A percentile compares a stretch with the other conserved stretches of the same genome.
Evolutionary conservation across 2,329 filamentous ascomycete species (phyloP).

Genomic region (Gliomastix tumulicola): DNA sequence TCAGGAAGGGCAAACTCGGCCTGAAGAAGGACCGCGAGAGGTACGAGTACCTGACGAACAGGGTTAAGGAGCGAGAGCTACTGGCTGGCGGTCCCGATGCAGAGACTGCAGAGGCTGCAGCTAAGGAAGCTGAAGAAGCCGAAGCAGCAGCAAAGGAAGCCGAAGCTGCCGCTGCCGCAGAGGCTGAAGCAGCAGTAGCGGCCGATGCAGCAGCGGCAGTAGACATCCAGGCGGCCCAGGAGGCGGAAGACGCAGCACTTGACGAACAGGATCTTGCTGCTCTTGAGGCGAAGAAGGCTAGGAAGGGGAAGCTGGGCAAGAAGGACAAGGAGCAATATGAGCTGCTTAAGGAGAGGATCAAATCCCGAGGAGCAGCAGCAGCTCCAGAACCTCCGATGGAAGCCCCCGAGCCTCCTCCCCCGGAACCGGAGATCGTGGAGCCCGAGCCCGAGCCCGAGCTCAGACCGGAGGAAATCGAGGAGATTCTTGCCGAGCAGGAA

Average conservation of each 20-base stretch:
- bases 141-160: slow-evolving; percentile 29
- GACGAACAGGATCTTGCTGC: slow-evolving; percentile 10
- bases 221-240: slow-evolving; percentile 4
- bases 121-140: slow-evolving; percentile 29
- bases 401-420: too few relatives aligned
- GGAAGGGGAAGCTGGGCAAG: slow-evolving; percentile 13
- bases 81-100: slow-evolving; percentile 13
- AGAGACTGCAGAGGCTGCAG: slow-evolving; percentile 14
- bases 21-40: slow-evolving; percentile 18
- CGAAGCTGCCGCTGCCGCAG: slow-evolving; percentile 20
- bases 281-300: slow-evolving; percentile 20
- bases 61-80: slow-evolving; percentile 7
- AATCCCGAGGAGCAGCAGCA: slow-evolving; percentile 24
- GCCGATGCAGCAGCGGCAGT: too few relatives aligned
- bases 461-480: slow-evolving; percentile 33
- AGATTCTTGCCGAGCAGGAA: slow-evolving; percentile 26
- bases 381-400: too few relatives aligned
- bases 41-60: slow-evolving; percentile 11
- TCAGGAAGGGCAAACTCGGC: slow-evolving; percentile 14
- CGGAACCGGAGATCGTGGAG: too few relatives aligned
- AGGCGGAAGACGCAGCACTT: slow-evolving; percentile 16
- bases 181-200: slow-evolving; percentile 17
- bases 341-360: slow-evolving; percentile 13
- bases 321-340: slow-evolving; percentile 17
- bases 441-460: slow-evolving; percentile 20